Base-by-base conservation (phyloP, 2,329 filamentous ascomycete species). In the Rutstroemia sp. region DNA sequence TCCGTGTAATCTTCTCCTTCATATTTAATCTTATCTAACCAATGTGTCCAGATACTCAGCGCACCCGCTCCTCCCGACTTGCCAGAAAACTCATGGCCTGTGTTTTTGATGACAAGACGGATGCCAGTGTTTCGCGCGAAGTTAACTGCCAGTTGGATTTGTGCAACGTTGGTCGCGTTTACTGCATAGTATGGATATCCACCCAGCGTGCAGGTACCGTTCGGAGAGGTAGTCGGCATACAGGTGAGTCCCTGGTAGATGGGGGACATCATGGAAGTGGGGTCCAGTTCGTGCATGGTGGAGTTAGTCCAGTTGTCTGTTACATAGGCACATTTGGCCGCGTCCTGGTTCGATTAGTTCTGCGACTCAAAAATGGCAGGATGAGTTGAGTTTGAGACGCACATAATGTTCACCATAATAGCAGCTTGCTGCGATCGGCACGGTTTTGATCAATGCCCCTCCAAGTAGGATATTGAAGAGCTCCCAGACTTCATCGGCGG, bases 21-120 rank as follows among this genome's bases (percentile, higher is more conserved):
- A 34, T 49, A 72, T 39, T 71, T 64, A 6, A 74, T 70, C 4
- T 12, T 14, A 23, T 77, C 77, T 38, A 79, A 65, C 50, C 74
- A 64, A 60, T 79, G 76, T 4, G 74, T 79, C 77, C 76, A 79
- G 54, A 79, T 68, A 48, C 72, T 73, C 1, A 79, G 64, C 0
- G 75, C 72, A 9, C 76, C 77, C 1, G 72, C 70, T 39, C 77
- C 76, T 5, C 71, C 71, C 0, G 75, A 77, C 56, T 75, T 74
- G 16, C 74, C 76, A 21, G 69, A 71, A 58, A 75, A 79, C 61
- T 75, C 74, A 58, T 78, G 74, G 4, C 75, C 74, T 4, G 75
- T 77, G 56, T 76, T 77, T 61, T 73, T 75, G 49, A 72, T 64
- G 2, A 67, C 68, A 7, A 71, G 56, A 8, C 68, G 69, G 25